Conservation (phyloP, 306 rosid species). For the Dryas drummondii region DNA sequence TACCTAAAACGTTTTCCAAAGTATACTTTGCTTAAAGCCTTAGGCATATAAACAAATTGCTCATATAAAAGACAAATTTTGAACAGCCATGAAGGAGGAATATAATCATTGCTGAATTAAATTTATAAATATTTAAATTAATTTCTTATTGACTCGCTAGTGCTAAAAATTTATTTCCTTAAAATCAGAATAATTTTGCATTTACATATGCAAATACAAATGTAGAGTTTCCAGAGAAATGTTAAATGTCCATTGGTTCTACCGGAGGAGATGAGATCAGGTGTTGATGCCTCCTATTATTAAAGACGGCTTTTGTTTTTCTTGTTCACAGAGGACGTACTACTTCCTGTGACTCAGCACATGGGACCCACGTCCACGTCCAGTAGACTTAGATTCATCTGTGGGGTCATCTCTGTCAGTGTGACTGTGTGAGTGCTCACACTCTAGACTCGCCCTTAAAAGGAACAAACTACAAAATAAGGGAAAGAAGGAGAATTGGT, state of each 20-base stretch:
- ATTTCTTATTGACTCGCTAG: too few species aligned
- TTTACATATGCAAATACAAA: too few species aligned
- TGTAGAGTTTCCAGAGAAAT: too few species aligned
- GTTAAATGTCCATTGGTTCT: conserved; percentile 18
- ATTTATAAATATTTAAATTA: too few species aligned
- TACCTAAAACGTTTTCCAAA: too few species aligned
- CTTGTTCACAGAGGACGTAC: conserved; percentile 16
- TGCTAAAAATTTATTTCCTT: too few species aligned
- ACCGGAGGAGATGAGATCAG: conserved; percentile 16
- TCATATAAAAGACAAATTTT: too few species aligned
- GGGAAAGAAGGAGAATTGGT: not conserved
- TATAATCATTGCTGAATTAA: too few species aligned
- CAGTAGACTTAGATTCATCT: not conserved
- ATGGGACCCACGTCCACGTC: conserved; percentile 33
- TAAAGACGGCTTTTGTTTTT: conserved; percentile 4
- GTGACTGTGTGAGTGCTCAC: not conserved
- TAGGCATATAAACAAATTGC: too few species aligned
- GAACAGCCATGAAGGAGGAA: too few species aligned
- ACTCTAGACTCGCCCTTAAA: not conserved
- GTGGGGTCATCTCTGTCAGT: not conserved
- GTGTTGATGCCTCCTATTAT: not conserved
- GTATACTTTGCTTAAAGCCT: too few species aligned
- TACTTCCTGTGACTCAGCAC: conserved; percentile 17
- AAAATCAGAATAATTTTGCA: too few species aligned
- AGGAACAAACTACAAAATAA: not conserved